phyloP scores from a whole-genome alignment of 164 flowering plant species.

The Vitis rupestris region DNA sequence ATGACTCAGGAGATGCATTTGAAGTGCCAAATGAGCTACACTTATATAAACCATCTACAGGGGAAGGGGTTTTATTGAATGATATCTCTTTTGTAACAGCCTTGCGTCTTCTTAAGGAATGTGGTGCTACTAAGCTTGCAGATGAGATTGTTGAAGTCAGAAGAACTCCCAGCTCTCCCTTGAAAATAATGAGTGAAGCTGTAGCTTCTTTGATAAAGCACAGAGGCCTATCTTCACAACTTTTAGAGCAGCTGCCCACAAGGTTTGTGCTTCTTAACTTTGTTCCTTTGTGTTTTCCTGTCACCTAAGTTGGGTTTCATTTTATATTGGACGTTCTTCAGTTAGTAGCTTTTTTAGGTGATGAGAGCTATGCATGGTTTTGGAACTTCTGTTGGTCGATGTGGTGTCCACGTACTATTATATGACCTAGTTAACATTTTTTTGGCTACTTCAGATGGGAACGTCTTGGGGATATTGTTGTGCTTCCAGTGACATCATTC shows the following conservation, averaged over 20 bases:
- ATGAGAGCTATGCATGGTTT: not conserved
- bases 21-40: conserved; percentile 19
- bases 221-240: conserved; percentile 47
- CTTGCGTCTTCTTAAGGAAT: conserved; percentile 42
- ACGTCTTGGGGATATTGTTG: conserved; percentile 79
- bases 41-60: conserved; percentile 10
- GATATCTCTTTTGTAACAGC: conserved; percentile 38
- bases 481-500: conserved; percentile 82
- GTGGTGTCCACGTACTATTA: not conserved
- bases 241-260: conserved; percentile 75
- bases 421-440: not conserved
- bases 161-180: conserved; percentile 60
- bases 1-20: conserved; percentile 15
- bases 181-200: conserved; percentile 59
- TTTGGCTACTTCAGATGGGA: conserved; percentile 68
- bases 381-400: not conserved
- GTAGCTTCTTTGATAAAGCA: conserved; percentile 49
- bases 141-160: conserved; percentile 50
- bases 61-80: conserved; percentile 17
- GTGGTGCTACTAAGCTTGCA: conserved; percentile 46
- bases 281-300: not conserved
- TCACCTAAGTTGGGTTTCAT: not conserved
- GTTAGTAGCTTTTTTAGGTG: not conserved
- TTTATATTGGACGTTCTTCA: conserved; percentile 1
- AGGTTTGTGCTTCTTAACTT: conserved; percentile 46